A percentile compares a stretch with the other conserved stretches of the same genome.
Evolutionary conservation across 2,329 filamentous ascomycete genomes (phyloP).

Genomic region (Botryotinia convoluta): DNA sequence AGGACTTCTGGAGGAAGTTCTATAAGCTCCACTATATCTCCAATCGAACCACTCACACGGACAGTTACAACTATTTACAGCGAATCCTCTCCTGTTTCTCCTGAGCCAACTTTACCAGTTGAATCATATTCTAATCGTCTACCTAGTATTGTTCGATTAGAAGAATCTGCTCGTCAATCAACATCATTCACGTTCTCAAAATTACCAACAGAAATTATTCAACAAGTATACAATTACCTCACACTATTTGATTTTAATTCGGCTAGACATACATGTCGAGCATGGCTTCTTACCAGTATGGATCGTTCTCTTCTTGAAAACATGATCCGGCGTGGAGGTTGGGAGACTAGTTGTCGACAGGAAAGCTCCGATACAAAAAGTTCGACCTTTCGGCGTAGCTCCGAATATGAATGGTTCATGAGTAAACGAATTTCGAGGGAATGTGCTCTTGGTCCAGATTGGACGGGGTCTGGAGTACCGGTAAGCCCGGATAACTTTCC

Average conservation of each 20-base stretch:
- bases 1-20: neutral
- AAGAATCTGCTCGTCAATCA: slow-evolving; percentile 24
- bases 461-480: slow-evolving; percentile 34
- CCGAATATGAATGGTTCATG: slow-evolving; percentile 39
- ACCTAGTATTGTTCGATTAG: slow-evolving; percentile 21
- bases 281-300: slow-evolving; percentile 59
- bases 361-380: neutral
- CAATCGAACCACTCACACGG: slow-evolving; percentile 8
- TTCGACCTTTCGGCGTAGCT: slow-evolving; percentile 20
- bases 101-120: slow-evolving; percentile 21
- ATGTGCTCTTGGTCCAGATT: slow-evolving; percentile 39
- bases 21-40: slow-evolving; percentile 1
- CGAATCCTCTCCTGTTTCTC: slow-evolving; percentile 21
- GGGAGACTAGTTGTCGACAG: slow-evolving; percentile 45
- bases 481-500: neutral
- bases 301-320: slow-evolving; percentile 47
- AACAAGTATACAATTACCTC: slow-evolving; percentile 40
- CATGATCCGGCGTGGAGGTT: slow-evolving; percentile 57
- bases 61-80: slow-evolving; percentile 24
- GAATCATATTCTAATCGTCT: slow-evolving; percentile 9
- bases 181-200: slow-evolving; percentile 19
- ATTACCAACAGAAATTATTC: slow-evolving; percentile 41
- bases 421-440: slow-evolving; percentile 46
- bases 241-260: slow-evolving; percentile 52
- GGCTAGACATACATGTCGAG: slow-evolving; percentile 56